Conservation (phyloP, 768 basidiomycete genomes). For the Leccinum ochraceum region DNA sequence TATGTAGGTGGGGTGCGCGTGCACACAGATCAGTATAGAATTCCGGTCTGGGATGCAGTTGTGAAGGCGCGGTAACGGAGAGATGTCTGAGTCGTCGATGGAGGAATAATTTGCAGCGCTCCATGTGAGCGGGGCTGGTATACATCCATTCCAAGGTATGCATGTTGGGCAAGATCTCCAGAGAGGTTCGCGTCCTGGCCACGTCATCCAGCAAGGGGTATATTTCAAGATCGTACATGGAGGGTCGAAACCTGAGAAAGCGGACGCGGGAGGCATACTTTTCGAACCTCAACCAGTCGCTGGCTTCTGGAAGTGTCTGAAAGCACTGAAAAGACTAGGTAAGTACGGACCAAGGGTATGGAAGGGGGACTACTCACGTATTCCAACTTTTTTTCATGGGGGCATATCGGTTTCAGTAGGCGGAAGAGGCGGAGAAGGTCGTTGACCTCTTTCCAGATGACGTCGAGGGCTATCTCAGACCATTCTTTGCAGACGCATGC, state of each 20-base stretch:
- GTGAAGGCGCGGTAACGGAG: slow-evolving; percentile 31
- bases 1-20: slow-evolving; percentile 52
- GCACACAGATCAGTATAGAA: slow-evolving; percentile 42
- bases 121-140: slow-evolving; percentile 25
- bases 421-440: slow-evolving; percentile 47
- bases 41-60: slow-evolving; percentile 9
- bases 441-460: slow-evolving; percentile 57
- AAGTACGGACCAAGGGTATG: not conserved
- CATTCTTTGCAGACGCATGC: slow-evolving; percentile 59
- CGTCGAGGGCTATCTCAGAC: slow-evolving; percentile 57
- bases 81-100: slow-evolving; percentile 49
- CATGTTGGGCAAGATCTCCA: slow-evolving; percentile 57
- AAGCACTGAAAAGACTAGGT: slow-evolving; percentile 38
- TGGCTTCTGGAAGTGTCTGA: slow-evolving; percentile 40
- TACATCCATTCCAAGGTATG: slow-evolving; percentile 51
- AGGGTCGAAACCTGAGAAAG: slow-evolving; percentile 26
- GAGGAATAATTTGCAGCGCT: slow-evolving; percentile 55
- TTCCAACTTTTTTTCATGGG: slow-evolving; percentile 16
- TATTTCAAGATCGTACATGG: slow-evolving; percentile 19
- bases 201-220: slow-evolving; percentile 46
- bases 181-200: slow-evolving; percentile 51
- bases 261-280: slow-evolving; percentile 55
- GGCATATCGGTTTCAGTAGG: slow-evolving; percentile 48
- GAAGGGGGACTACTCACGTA: slow-evolving; percentile 18
- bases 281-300: slow-evolving; percentile 57